Evolutionary conservation across 495 filamentous ascomycete genomes (phyloP).

Genomic region (Echria macrotheca): DNA sequence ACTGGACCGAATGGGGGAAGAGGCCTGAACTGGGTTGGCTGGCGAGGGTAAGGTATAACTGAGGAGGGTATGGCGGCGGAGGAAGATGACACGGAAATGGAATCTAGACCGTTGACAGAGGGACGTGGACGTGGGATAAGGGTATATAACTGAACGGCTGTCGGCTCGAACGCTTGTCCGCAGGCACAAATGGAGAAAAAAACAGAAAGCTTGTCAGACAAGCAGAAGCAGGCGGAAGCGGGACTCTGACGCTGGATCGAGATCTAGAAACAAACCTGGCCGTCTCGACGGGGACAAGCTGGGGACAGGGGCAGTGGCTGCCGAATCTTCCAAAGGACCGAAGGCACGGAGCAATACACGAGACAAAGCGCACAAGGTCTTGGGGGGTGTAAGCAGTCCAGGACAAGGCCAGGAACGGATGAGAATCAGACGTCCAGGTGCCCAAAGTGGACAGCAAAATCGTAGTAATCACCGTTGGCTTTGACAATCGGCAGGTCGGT

Average conservation of each 20-base stretch:
- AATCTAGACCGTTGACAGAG: not conserved
- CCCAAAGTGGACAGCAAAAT: not conserved
- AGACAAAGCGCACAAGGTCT: slow-evolving; percentile 3
- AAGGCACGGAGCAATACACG: slow-evolving; percentile 4
- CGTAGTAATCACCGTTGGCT: not conserved
- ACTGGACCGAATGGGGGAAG: not conserved
- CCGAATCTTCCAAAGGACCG: not conserved
- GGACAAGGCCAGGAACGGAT: slow-evolving; percentile 8
- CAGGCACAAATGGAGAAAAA: no score
- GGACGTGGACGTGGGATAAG: not conserved
- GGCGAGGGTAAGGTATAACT: not conserved
- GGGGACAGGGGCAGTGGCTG: not conserved
- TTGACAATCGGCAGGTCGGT: not conserved
- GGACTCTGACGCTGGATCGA: slow-evolving; percentile 4
- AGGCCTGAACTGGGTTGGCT: not conserved
- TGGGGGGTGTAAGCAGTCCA: not conserved
- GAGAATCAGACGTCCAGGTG: not conserved
- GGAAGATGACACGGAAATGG: no score
- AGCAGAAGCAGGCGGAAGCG: not conserved
- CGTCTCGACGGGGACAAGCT: not conserved
- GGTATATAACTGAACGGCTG: slow-evolving; percentile 2
- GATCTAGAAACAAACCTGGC: slow-evolving; percentile 1
- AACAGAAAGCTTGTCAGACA: slow-evolving; percentile 8
- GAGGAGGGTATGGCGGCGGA: not conserved
- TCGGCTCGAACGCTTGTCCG: no score